Percentiles rank a stretch among this genome's conserved stretches.
Conservation (phyloP, 768 basidiomycete species). For the Stropharia rugosoannulata region DNA sequence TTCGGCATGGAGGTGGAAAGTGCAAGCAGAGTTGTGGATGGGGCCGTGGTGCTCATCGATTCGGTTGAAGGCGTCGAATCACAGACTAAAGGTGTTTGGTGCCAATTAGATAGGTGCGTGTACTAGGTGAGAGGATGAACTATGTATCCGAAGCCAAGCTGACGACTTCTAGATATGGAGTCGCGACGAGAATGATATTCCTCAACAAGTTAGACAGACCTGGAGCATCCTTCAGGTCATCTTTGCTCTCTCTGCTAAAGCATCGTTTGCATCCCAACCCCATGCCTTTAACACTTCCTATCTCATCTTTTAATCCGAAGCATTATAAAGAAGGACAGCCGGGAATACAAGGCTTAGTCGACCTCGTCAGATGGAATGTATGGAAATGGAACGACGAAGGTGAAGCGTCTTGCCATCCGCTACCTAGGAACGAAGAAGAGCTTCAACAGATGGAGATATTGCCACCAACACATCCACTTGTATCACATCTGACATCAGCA, state of each 20-base stretch:
- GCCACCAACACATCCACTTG: slow-evolving; percentile 61
- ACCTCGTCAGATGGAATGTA: slow-evolving; percentile 80
- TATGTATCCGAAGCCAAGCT: background rate
- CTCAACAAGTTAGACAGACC: slow-evolving; percentile 88
- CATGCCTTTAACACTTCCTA: slow-evolving; percentile 65
- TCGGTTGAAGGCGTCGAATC: slow-evolving; percentile 91
- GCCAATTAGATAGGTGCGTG: slow-evolving; percentile 76
- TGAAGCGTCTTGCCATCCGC: slow-evolving; percentile 36
- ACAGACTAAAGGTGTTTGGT: slow-evolving; percentile 89
- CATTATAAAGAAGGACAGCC: slow-evolving; percentile 76
- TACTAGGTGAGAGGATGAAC: slow-evolving; percentile 28
- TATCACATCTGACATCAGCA: slow-evolving; percentile 64
- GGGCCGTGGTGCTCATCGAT: slow-evolving; percentile 85
- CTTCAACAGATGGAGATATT: slow-evolving; percentile 44
- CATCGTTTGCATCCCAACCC: slow-evolving; percentile 78
- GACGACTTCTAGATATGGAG: slow-evolving; percentile 60
- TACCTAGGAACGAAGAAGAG: slow-evolving; percentile 51
- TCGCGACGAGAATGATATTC: slow-evolving; percentile 75
- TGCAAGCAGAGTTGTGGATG: slow-evolving; percentile 87
- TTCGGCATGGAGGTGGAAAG: slow-evolving; percentile 98
- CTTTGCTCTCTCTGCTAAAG: slow-evolving; percentile 69
- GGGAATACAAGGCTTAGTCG: slow-evolving; percentile 81
- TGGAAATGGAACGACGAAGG: slow-evolving; percentile 71
- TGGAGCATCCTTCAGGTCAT: slow-evolving; percentile 76
- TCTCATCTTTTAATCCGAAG: slow-evolving; percentile 70